Evolutionary conservation across 208 protist species (phyloP).

Genomic region (Naegleria lovaniensis): DNA sequence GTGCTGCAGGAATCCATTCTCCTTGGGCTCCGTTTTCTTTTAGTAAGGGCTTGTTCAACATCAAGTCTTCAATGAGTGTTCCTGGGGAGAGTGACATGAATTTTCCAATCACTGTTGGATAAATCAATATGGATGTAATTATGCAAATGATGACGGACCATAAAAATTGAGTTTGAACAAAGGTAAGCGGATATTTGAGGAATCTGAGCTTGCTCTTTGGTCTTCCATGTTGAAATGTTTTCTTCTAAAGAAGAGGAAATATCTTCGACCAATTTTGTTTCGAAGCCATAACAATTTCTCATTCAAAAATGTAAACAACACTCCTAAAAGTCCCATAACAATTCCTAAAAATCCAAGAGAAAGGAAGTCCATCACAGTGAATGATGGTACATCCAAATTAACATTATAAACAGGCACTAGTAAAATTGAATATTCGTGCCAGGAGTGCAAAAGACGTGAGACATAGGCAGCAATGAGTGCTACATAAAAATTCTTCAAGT

Average conservation of each 20-base stretch:
- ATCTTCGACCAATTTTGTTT: not conserved
- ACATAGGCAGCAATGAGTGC: not conserved
- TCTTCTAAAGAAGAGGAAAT: not conserved
- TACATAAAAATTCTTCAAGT: not conserved
- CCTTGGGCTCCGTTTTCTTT: not conserved
- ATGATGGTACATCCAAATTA: not conserved
- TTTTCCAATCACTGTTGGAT: not conserved
- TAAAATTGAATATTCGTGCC: not conserved
- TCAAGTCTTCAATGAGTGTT: not conserved
- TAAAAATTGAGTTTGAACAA: not conserved
- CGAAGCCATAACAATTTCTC: not conserved
- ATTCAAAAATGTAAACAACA: not conserved
- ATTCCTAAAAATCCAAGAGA: not conserved
- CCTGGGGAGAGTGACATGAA: not conserved
- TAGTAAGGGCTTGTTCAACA: not conserved
- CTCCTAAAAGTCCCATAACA: not conserved
- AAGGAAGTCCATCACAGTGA: not conserved
- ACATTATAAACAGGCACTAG: not conserved
- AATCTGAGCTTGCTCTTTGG: not conserved
- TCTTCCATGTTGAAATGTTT: not conserved
- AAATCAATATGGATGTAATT: not conserved
- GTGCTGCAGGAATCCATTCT: not conserved
- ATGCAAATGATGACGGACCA: not conserved
- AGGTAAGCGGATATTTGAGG: not conserved
- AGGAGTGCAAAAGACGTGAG: not conserved